Evolutionary conservation across 371 early-diverging fungal species (phyloP).

Genomic region (Rhizopus sp.): DNA sequence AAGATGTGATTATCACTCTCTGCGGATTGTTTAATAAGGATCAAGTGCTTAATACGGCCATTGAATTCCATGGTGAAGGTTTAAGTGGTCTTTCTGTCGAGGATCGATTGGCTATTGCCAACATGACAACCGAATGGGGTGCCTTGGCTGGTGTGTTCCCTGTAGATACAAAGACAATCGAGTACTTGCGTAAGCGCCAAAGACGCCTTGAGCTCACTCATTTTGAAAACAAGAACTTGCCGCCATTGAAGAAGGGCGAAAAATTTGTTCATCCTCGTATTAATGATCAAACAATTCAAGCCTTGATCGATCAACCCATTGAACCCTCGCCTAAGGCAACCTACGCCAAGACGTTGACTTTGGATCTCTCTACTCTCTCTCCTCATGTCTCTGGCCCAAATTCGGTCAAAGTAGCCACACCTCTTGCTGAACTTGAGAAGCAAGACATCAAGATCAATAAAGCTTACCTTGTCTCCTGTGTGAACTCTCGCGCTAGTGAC

Average conservation of each 20-base stretch:
- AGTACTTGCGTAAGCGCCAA: slow-evolving; percentile 72
- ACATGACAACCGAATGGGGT: slow-evolving; percentile 99
- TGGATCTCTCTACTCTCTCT: slow-evolving; percentile 85
- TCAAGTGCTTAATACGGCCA: slow-evolving; percentile 92
- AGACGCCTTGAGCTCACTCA: slow-evolving; percentile 55
- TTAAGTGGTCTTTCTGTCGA: slow-evolving; percentile 72
- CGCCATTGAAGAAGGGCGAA: slow-evolving; percentile 37
- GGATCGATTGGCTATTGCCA: slow-evolving; percentile 93
- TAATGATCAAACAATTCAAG: slow-evolving; percentile 65
- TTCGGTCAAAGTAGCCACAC: slow-evolving; percentile 86
- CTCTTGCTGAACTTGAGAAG: slow-evolving; percentile 73
- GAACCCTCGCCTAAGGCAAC: slow-evolving; percentile 66
- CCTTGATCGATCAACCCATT: slow-evolving; percentile 54
- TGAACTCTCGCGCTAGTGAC: slow-evolving; percentile 89
- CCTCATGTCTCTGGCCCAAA: slow-evolving; percentile 95
- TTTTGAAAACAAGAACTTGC: slow-evolving; percentile 55
- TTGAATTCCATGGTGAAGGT: slow-evolving; percentile 89
- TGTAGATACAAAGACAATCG: slow-evolving; percentile 77
- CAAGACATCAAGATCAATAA: slow-evolving; percentile 83
- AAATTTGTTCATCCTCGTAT: slow-evolving; percentile 71
- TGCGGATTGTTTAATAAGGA: slow-evolving; percentile 86
- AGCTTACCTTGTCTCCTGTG: slow-evolving; percentile 95
- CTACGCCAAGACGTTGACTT: slow-evolving; percentile 83
- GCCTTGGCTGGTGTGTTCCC: slow-evolving; percentile 96
- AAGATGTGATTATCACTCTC: slow-evolving; percentile 93